A percentile compares a stretch with the other conserved stretches of the same genome.
phyloP scores from a whole-genome alignment of 2,329 filamentous ascomycete genomes.

The Polychaeton citri region DNA sequence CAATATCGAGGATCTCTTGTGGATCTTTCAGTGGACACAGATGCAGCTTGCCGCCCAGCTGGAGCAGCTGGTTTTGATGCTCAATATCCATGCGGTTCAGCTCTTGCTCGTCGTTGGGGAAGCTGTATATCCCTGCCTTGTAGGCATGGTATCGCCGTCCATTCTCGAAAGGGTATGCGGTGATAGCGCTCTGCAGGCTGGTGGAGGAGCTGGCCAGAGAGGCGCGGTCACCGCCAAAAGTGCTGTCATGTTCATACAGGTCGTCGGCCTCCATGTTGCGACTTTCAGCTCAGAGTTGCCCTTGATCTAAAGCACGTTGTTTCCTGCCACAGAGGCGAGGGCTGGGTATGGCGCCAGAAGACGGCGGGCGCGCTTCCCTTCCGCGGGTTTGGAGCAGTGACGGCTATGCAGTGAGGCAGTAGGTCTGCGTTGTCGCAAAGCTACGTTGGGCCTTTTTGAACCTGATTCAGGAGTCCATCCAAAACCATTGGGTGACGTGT shows the following conservation, averaged over 20 bases:
- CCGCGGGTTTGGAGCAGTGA: too few species aligned
- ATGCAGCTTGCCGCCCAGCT: slow-evolving; percentile 23
- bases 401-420: too few species aligned
- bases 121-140: slow-evolving; percentile 17
- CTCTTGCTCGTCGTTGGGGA: slow-evolving; percentile 21
- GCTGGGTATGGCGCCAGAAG: too few species aligned
- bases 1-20: slow-evolving; percentile 34
- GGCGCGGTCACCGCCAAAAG: slow-evolving; percentile 15
- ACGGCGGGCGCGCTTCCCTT: too few species aligned
- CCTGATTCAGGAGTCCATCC: too few species aligned
- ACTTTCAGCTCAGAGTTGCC: too few species aligned
- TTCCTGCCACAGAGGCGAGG: too few species aligned
- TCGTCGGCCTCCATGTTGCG: slow-evolving; percentile 14
- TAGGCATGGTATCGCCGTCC: slow-evolving; percentile 18
- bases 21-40: slow-evolving; percentile 27
- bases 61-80: slow-evolving; percentile 18
- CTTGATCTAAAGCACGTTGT: too few species aligned
- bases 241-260: slow-evolving; percentile 12
- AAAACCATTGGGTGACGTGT: too few species aligned
- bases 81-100: slow-evolving; percentile 18
- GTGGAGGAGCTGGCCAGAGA: slow-evolving; percentile 10
- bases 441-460: too few species aligned
- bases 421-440: too few species aligned
- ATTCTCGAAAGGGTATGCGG: slow-evolving; percentile 6
- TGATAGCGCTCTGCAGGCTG: slow-evolving; percentile 4